Evolutionary conservation across 1,139 yeast genomes (phyloP).

Genomic region (Arxiozyma bovina): DNA sequence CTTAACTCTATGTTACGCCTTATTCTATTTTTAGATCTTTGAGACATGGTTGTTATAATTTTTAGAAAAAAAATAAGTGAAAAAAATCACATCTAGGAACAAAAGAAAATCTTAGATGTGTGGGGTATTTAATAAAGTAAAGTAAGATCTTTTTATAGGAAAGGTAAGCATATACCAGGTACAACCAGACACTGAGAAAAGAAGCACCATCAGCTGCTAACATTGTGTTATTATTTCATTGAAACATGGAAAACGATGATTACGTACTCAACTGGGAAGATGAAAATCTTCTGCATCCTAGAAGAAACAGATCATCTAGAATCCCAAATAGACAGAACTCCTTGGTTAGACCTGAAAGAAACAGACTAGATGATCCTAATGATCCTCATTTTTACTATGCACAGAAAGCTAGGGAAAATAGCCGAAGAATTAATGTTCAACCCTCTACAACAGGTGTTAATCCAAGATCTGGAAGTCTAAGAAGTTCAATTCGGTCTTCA

Average conservation of each 20-base stretch:
- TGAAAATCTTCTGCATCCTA: constrained; percentile 16
- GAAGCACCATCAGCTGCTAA: neutral
- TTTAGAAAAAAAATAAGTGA: neutral
- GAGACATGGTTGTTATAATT: neutral
- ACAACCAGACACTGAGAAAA: constrained; percentile 3
- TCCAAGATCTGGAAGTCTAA: constrained; percentile 34
- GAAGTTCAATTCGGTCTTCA: constrained; percentile 11
- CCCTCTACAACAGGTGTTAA: constrained; percentile 72
- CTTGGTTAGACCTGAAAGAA: constrained; percentile 72
- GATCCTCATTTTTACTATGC: constrained; percentile 76
- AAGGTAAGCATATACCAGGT: neutral
- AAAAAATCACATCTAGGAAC: neutral
- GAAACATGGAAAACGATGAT: constrained; percentile 13
- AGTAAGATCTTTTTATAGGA: neutral
- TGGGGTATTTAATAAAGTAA: neutral
- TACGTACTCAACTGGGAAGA: constrained; percentile 18
- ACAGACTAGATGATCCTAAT: constrained; percentile 50
- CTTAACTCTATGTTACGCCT: neutral
- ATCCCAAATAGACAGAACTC: constrained; percentile 35
- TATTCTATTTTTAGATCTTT: neutral
- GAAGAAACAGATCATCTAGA: constrained; percentile 9
- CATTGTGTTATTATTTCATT: neutral
- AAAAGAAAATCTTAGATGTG: neutral
- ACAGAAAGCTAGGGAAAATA: constrained; percentile 67
- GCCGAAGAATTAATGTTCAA: constrained; percentile 51